Base-by-base conservation (phyloP, 2,329 filamentous ascomycete species). In the Cladophialophora chaetospira region DNA sequence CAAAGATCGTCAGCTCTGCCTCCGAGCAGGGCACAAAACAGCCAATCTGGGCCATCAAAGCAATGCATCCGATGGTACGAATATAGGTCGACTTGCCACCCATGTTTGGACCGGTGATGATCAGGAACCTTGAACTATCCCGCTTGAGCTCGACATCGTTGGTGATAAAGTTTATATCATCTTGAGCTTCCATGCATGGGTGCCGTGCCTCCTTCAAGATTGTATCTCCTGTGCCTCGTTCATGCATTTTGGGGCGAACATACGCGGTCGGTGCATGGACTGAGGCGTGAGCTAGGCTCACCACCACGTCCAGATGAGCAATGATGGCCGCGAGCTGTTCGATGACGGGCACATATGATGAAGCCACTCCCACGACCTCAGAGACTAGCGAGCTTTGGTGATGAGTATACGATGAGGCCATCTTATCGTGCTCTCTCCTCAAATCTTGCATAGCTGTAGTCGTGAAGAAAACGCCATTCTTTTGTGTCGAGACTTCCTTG, bases 21-120 rank as follows among this genome's bases (percentile, higher is more conserved):
- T 91, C 87, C 2, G 87, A 79, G 68, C 92, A 97, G 1, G 94
- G 94, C 0, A 99, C 95, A 68, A 97, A 99, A 73, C 91, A 96
- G 53, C 94, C 94, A 17, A 96, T 86, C 71, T 99, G 94, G 0
- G 94, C 94, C 91, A 99, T 96, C 31, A 99, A 82, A 1, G 94
- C 93, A 58, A 99, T 94, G 51, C 97, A 94, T 28, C 93, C 94
- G 19, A 96, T 95, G 72, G 97, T 94, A 15, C 95, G 88, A 69
- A 99, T 99, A 71, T 97, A 99, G 0, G 93, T 99, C 6, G 91
- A 96, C 76, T 99, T 99, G 66, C 94, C 94, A 65, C 94, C 95
- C 94, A 99, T 99, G 74, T 99, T 99, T 48, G 94, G 94, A 0
- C 94, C 94, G 0, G 93, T 97, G 70, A 97, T 97, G 76, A 97